These are phyloP conservation scores for Penstemon barbatus DNA, from an alignment of 257 asterid genomes.

Conservation along the genomic window DNA sequence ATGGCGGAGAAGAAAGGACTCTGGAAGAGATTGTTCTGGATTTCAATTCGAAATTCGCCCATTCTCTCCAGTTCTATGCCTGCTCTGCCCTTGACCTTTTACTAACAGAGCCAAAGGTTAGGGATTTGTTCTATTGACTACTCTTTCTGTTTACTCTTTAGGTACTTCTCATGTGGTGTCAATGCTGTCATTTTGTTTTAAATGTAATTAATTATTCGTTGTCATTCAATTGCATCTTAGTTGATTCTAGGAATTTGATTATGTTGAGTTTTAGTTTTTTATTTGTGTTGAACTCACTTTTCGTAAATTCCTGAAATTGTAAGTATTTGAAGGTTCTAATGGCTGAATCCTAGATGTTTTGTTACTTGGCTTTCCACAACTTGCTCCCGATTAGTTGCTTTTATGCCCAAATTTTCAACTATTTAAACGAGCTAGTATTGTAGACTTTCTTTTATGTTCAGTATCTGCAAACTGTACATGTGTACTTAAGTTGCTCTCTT, in stretches of 20 bases:
- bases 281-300: too few relatives aligned
- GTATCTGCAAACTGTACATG: neutral
- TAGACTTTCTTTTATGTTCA: neutral
- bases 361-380: neutral
- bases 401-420: constrained; percentile 9
- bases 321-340: too few relatives aligned
- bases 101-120: constrained; percentile 50
- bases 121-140: constrained; percentile 38
- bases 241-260: too few relatives aligned
- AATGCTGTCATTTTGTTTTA: neutral
- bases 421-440: neutral
- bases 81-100: constrained; percentile 74
- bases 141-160: too few relatives aligned
- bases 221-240: too few relatives aligned
- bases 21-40: constrained; percentile 65
- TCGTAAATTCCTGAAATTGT: too few relatives aligned
- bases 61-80: constrained; percentile 48
- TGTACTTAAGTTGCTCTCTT: too few relatives aligned
- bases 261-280: too few relatives aligned
- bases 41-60: constrained; percentile 50
- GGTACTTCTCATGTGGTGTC: neutral
- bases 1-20: constrained; percentile 59
- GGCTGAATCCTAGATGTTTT: too few relatives aligned
- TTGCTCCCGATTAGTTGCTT: constrained; percentile 16
- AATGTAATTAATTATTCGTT: too few relatives aligned